Percentiles rank a stretch among this genome's conserved stretches.
Conservation (phyloP, 2,329 filamentous ascomycete species). For the Dactylella cylindrospora region DNA sequence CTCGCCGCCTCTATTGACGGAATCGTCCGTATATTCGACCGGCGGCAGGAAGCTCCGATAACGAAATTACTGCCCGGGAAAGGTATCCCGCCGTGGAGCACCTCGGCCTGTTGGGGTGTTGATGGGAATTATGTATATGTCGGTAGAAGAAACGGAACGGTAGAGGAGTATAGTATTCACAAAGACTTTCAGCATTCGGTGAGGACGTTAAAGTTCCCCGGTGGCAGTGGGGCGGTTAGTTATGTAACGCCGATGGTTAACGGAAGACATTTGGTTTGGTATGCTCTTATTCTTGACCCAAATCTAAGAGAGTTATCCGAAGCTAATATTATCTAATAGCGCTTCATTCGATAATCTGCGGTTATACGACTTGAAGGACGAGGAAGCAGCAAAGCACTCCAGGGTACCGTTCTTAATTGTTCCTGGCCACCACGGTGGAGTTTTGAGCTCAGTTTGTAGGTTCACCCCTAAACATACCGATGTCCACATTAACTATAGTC, state of each 20-base stretch:
- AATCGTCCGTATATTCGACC: slow-evolving; percentile 88
- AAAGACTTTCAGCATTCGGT: slow-evolving; percentile 74
- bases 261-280: slow-evolving; percentile 86
- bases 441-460: slow-evolving; percentile 48
- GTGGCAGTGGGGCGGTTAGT: slow-evolving; percentile 84
- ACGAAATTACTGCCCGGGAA: slow-evolving; percentile 74
- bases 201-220: slow-evolving; percentile 81
- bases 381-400: slow-evolving; percentile 67
- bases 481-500: not conserved
- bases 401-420: slow-evolving; percentile 94
- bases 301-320: slow-evolving; percentile 1
- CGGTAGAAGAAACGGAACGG: slow-evolving; percentile 83
- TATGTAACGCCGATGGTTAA: slow-evolving; percentile 90
- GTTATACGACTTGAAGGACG: slow-evolving; percentile 80
- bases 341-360: slow-evolving; percentile 59
- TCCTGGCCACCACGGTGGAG: slow-evolving; percentile 66
- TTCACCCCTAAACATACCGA: not conserved
- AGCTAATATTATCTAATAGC: slow-evolving; percentile 16
- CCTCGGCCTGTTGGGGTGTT: slow-evolving; percentile 93
- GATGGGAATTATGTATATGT: slow-evolving; percentile 95
- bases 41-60: slow-evolving; percentile 71
- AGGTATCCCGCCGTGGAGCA: slow-evolving; percentile 90
- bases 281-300: slow-evolving; percentile 49
- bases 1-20: slow-evolving; percentile 86
- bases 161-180: slow-evolving; percentile 90